Evolutionary conservation across 306 rosid genomes (phyloP).

Genomic region (Quercus wislizeni): DNA sequence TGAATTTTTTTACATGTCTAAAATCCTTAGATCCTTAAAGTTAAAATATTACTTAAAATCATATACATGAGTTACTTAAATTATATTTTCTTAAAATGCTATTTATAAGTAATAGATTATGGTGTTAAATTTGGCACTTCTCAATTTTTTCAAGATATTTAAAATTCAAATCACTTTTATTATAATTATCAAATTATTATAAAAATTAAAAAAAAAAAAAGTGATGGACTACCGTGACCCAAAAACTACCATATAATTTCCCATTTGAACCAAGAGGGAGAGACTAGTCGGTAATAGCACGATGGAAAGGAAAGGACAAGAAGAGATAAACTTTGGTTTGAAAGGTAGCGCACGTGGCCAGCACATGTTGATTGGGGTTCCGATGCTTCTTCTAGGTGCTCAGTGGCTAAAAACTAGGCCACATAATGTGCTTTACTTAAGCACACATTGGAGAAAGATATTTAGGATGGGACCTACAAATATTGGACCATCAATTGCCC

Average conservation of each 20-base stretch:
- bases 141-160: not conserved
- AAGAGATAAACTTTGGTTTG: not conserved
- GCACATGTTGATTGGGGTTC: not conserved
- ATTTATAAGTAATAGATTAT: too few relatives aligned
- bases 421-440: not conserved
- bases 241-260: not conserved
- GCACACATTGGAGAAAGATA: not conserved
- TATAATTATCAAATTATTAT: not conserved
- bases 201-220: too few relatives aligned
- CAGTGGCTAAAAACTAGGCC: not conserved
- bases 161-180: too few relatives aligned
- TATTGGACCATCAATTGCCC: not conserved
- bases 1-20: too few relatives aligned
- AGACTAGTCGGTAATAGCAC: not conserved
- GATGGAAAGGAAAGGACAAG: not conserved
- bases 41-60: too few relatives aligned
- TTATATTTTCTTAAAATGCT: not conserved
- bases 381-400: not conserved
- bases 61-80: not conserved
- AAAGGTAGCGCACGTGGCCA: not conserved
- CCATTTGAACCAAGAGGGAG: not conserved
- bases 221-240: not conserved
- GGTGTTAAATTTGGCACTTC: not conserved
- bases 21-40: too few relatives aligned
- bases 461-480: conserved; percentile 1